Base-by-base conservation (phyloP, 768 basidiomycete genomes). In the Hypholoma sublateritium region DNA sequence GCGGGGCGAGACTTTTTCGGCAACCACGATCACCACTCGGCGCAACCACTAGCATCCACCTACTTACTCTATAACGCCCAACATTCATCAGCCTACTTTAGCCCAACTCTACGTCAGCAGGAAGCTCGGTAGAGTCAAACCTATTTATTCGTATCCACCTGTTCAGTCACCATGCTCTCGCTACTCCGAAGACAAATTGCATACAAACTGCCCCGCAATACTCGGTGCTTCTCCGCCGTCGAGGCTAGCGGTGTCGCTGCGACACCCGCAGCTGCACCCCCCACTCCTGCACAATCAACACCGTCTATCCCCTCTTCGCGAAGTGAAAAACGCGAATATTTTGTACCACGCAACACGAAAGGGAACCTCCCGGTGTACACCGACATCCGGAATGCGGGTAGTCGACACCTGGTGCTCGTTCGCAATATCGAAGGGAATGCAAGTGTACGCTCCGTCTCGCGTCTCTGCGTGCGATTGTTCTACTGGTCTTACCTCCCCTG, bases 331-430 rank as follows among this genome's bases (percentile, higher is more conserved):
- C 61, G 69, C 46, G 65, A 72, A 25, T 93, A 90, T 72, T 81
- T 80, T 59, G 76, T 93, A 44, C 80, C 82, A 19, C 82, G 90
- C 59, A 91, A 89, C 69, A 69, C 80, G 46, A 78, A 78, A 49
- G 87, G 88, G 32, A 80, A 81, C 47, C 77, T 92, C 28, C 89
- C 90, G 43, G 87, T 93, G 22, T 91, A 91, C 69, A 81, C 87
- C 25, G 87, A 91, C 67, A 67, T 89, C 44, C 84, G 87, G 59
- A 89, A 87, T 67, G 82, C 72, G 28, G 81, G 86, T 57, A 80
- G 84, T 4, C 81, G 83, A 54, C 73, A 83, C 58, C 73, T 81
- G 35, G 70, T 87, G 43, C 76, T 80, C 44, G 77, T 93, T 56
- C 81, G 85, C 51, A 88, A 91, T 70, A 75, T 93, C 8, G 78